These are phyloP conservation scores for Teunomyces atbi DNA, from an alignment of 805 yeast species.

Conservation along the genomic window DNA sequence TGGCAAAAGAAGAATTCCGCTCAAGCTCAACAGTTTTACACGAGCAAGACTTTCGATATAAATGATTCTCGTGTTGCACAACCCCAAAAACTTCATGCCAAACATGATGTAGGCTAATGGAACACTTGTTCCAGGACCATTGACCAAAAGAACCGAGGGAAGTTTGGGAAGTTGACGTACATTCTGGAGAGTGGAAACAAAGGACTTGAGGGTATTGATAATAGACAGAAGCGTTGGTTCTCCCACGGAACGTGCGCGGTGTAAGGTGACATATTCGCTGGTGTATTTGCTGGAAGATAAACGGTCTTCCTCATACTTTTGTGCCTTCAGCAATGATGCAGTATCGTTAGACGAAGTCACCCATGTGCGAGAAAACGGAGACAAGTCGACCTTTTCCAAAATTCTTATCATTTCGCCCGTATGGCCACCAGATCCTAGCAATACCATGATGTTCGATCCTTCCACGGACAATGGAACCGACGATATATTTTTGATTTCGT, in stretches of 20 bases:
- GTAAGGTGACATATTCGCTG: conserved; percentile 32
- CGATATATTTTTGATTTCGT: neutral
- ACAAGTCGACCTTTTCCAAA: conserved; percentile 39
- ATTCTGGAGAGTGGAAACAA: conserved; percentile 22
- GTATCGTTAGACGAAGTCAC: conserved; percentile 51
- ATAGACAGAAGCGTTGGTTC: conserved; percentile 50
- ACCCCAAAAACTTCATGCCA: conserved; percentile 46
- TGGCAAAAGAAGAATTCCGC: conserved; percentile 71
- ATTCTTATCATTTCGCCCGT: conserved; percentile 93
- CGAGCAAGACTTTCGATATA: conserved; percentile 89
- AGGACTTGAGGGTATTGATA: conserved; percentile 42
- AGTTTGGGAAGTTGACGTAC: conserved; percentile 26
- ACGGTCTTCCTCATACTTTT: conserved; percentile 31
- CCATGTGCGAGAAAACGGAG: conserved; percentile 33
- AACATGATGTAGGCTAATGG: conserved; percentile 63
- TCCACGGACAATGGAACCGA: conserved; percentile 4
- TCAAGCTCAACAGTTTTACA: conserved; percentile 68
- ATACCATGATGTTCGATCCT: conserved; percentile 44
- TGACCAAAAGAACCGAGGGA: conserved; percentile 51
- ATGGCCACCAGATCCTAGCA: conserved; percentile 96
- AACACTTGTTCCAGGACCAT: conserved; percentile 85
- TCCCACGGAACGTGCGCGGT: conserved; percentile 62
- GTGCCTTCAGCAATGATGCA: conserved; percentile 44
- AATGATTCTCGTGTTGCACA: conserved; percentile 54
- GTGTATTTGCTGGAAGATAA: conserved; percentile 9